These are phyloP conservation scores for Heliophila coronopifolia DNA, from an alignment of 441 rosid species.

Conservation along the genomic window DNA sequence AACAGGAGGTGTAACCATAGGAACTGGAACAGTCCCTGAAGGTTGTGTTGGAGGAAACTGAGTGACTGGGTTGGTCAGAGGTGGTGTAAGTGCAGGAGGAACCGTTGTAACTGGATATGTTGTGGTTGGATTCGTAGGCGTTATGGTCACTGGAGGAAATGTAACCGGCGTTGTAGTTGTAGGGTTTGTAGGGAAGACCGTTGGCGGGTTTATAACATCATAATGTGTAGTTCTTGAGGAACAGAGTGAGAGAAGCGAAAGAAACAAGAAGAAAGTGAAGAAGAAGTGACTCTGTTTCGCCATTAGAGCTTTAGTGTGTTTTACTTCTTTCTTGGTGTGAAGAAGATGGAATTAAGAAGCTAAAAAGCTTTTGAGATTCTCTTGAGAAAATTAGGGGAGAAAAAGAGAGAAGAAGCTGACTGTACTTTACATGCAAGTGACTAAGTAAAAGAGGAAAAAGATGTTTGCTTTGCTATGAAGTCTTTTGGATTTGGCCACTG, in stretches of 20 bases:
- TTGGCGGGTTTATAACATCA: constrained; percentile 42
- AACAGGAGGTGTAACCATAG: constrained; percentile 56
- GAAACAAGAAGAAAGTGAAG: constrained; percentile 31
- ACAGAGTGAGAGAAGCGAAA: constrained; percentile 39
- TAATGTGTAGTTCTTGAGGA: constrained; percentile 41
- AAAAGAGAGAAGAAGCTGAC: constrained; percentile 38
- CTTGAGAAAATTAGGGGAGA: constrained; percentile 17
- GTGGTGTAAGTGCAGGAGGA: constrained; percentile 44
- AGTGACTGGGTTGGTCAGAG: constrained; percentile 69
- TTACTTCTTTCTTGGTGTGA: constrained; percentile 12
- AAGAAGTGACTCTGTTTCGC: constrained; percentile 33
- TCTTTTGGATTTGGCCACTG: constrained; percentile 29
- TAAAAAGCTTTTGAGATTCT: constrained; percentile 25
- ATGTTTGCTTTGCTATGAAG: constrained; percentile 67
- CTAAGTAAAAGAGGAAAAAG: constrained; percentile 30
- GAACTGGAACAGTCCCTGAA: constrained; percentile 28
- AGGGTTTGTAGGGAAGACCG: constrained; percentile 40
- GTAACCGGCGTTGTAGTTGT: constrained; percentile 33
- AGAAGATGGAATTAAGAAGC: constrained; percentile 15
- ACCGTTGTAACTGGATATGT: constrained; percentile 29
- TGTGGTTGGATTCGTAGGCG: constrained; percentile 45
- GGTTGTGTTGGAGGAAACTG: constrained; percentile 55
- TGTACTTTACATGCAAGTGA: constrained; percentile 40
- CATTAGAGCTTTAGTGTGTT: constrained; percentile 37
- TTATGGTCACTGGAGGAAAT: constrained; percentile 30